phyloP scores from a whole-genome alignment of 768 basidiomycete species.

The Daedalea quercina region DNA sequence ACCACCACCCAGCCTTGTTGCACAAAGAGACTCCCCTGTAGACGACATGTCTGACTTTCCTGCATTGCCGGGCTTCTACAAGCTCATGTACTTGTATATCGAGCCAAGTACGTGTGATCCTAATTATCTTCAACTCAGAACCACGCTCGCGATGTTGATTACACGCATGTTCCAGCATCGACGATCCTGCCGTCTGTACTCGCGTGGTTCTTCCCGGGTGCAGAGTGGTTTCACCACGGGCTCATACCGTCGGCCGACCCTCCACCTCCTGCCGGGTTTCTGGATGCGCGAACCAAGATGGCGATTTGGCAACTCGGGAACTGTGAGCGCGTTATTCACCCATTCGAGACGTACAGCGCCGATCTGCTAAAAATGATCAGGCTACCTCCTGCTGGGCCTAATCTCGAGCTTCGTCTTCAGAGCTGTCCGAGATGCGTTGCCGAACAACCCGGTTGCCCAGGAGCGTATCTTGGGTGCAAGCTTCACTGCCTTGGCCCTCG shows the following conservation, averaged over 20 bases:
- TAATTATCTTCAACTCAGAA: background rate
- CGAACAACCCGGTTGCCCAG: constrained; percentile 50
- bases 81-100: constrained; percentile 53
- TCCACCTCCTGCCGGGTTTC: constrained; percentile 17
- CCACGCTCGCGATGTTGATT: background rate
- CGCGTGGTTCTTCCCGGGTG: constrained; percentile 52
- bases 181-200: constrained; percentile 44
- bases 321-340: constrained; percentile 33
- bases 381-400: constrained; percentile 57
- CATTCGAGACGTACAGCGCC: background rate
- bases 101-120: constrained; percentile 43
- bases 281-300: constrained; percentile 51
- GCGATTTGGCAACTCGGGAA: constrained; percentile 64
- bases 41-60: constrained; percentile 33
- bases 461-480: constrained; percentile 63
- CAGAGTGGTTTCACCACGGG: constrained; percentile 60
- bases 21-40: background rate
- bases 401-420: constrained; percentile 63
- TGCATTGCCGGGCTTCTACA: constrained; percentile 59
- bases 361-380: constrained; percentile 24
- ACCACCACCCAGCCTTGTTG: too few relatives aligned
- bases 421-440: constrained; percentile 53
- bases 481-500: constrained; percentile 56
- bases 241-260: constrained; percentile 46
- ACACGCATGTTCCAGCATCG: constrained; percentile 29